Base-by-base conservation (phyloP, 2,329 filamentous ascomycete genomes). In the Pyrenochaeta sp. region DNA sequence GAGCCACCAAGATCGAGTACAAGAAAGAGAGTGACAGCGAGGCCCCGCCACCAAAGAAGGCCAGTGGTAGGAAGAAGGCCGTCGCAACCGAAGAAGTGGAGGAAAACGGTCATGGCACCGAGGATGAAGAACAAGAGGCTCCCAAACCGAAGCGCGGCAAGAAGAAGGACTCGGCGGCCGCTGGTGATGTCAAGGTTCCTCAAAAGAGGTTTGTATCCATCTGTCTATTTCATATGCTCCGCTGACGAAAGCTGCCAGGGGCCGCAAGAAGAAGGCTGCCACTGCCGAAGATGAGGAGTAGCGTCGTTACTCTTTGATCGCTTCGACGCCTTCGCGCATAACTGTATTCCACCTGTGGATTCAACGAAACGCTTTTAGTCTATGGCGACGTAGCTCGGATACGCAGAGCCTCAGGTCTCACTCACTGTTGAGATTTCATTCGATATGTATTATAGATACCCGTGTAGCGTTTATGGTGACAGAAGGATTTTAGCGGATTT, bases 51-150 rank as follows among this genome's bases (percentile, higher is more conserved):
- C 54, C 61, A 3, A 66, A 67, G 50, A 73, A 73, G 54, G 42
- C 51, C 14, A 61, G 52, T 17, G 51, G 51, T 29, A 69, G 64
- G 54, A 72, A 72, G 51, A 49, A 53, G 3, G 51, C 49, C 24
- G 42, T 30, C 20, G 48, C 57, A 19, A 48, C 32, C 3, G 37
- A 48, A 22, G 60, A 61, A 1, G 29, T 14, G 3, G 53, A 52
- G 6, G 48, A 49, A 9, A 40, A 55, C 10, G 51, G 46, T 2
- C 44, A 45, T 22, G 50, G 46, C 6, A 44, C 42, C 13, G 49
- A 44, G 3, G 45, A 35, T 9, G 48, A 50, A 14, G 51, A 60
- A 32, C 39, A 39, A 15, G 48, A 50, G 18, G 44, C 51, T 18
- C 54, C 56, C 19, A 58, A 61, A 47, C 50, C 49, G 27, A 61